Conservation (phyloP, 2,329 filamentous ascomycete genomes). For the Exophiala lecanii-corni region DNA sequence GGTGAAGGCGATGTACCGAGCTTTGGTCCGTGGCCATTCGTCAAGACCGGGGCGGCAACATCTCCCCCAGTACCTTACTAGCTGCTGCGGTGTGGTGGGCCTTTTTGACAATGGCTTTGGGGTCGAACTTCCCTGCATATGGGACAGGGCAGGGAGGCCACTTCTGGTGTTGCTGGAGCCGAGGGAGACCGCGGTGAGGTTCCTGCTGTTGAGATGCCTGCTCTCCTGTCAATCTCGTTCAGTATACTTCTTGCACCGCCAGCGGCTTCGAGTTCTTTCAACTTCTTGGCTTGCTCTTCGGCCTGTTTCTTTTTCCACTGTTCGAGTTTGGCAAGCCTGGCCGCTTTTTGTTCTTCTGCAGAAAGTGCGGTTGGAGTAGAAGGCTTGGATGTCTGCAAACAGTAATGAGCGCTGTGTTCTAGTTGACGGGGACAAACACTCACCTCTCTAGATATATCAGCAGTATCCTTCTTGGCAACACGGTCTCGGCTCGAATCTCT, state of each 20-base stretch:
- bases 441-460: slow-evolving; percentile 54
- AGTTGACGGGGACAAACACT: slow-evolving; percentile 30
- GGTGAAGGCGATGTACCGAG: slow-evolving; percentile 38
- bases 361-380: slow-evolving; percentile 46
- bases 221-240: slow-evolving; percentile 69
- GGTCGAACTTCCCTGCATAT: slow-evolving; percentile 78
- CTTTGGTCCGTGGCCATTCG: slow-evolving; percentile 39
- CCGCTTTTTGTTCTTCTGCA: slow-evolving; percentile 73
- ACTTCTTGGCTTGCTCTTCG: slow-evolving; percentile 68
- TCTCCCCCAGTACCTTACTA: slow-evolving; percentile 49
- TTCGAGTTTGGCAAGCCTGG: slow-evolving; percentile 74
- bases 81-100: slow-evolving; percentile 55
- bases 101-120: slow-evolving; percentile 80
- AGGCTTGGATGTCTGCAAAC: slow-evolving; percentile 51
- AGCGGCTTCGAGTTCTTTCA: slow-evolving; percentile 60
- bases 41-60: slow-evolving; percentile 44
- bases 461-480: slow-evolving; percentile 46
- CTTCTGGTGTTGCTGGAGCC: slow-evolving; percentile 39
- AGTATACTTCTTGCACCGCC: slow-evolving; percentile 63
- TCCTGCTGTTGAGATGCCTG: slow-evolving; percentile 51
- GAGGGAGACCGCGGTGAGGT: slow-evolving; percentile 48
- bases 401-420: slow-evolving; percentile 24
- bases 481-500: slow-evolving; percentile 61
- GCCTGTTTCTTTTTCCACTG: slow-evolving; percentile 88
- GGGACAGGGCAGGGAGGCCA: slow-evolving; percentile 50